Percentiles rank a stretch among this genome's conserved stretches.
These are phyloP conservation scores for Coemansia asiatica DNA, from an alignment of 192 early-diverging fungal species.

Conservation along the genomic window DNA sequence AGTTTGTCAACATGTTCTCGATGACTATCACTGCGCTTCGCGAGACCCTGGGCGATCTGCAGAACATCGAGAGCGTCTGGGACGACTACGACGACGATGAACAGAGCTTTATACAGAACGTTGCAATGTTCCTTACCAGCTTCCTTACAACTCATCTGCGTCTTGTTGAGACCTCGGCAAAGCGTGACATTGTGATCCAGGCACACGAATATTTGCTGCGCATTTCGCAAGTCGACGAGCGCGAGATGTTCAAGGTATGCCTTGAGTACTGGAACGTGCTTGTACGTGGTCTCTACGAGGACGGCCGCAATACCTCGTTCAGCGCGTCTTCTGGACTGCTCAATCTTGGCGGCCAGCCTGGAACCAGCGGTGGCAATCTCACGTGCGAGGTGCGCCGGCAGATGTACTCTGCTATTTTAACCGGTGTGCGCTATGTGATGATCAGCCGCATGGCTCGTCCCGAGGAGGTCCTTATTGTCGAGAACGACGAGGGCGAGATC, in stretches of 20 bases:
- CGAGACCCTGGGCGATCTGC: constrained; percentile 42
- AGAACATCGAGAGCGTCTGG: constrained; percentile 84
- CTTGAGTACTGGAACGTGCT: constrained; percentile 97
- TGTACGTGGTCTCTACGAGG: constrained; percentile 87
- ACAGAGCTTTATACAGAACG: constrained; percentile 95
- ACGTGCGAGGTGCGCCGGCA: constrained; percentile 64
- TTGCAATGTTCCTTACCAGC: constrained; percentile 88
- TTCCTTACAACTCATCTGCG: constrained; percentile 84
- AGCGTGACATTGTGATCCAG: constrained; percentile 60
- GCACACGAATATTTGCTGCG: constrained; percentile 90
- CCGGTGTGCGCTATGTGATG: constrained; percentile 89
- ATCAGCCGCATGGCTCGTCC: constrained; percentile 99
- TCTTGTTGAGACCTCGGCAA: constrained; percentile 58
- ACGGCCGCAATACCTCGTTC: constrained; percentile 58
- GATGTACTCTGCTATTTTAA: constrained; percentile 83
- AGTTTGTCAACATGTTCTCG: constrained; percentile 84
- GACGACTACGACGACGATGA: constrained; percentile 78
- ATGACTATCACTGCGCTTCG: constrained; percentile 65
- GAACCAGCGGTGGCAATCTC: constrained; percentile 22
- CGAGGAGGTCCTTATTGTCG: constrained; percentile 96
- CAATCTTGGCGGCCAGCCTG: constrained; percentile 46
- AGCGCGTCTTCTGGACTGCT: constrained; percentile 27
- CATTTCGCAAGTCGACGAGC: constrained; percentile 89
- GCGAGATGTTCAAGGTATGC: constrained; percentile 97
- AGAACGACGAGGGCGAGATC: constrained; percentile 99